Evolutionary conservation across 2,329 filamentous ascomycete species (phyloP).

Genomic region (Ceratocystis destructans): DNA sequence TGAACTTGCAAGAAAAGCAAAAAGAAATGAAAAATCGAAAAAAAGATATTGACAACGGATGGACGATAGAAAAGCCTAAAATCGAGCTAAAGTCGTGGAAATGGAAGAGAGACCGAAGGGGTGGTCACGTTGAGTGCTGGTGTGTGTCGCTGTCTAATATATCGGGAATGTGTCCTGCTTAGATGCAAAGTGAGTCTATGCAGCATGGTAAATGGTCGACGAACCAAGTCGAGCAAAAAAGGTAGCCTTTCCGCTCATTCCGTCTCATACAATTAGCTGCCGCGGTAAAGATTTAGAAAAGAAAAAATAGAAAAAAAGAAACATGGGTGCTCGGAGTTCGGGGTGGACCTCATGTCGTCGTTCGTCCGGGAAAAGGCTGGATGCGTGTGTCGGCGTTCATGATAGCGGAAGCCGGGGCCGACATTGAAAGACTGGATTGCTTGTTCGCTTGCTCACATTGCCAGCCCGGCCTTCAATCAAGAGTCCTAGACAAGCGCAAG

Average conservation of each 20-base stretch:
- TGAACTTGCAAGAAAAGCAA: neutral
- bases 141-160: neutral
- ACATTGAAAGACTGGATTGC: neutral
- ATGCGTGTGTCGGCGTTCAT: neutral
- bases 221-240: constrained; percentile 5
- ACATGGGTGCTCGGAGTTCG: too few species aligned
- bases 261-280: neutral
- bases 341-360: neutral
- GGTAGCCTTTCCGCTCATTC: neutral
- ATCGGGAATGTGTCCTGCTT: constrained; percentile 8
- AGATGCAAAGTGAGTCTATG: constrained; percentile 11
- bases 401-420: neutral
- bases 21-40: neutral
- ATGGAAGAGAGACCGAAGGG: neutral
- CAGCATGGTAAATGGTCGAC: constrained; percentile 6
- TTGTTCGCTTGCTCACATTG: neutral
- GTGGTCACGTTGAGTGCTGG: neutral
- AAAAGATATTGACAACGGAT: neutral
- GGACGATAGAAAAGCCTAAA: neutral
- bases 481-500: constrained; percentile 14
- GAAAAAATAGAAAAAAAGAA: too few species aligned
- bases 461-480: neutral
- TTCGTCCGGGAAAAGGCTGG: neutral
- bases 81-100: constrained; percentile 1
- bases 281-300: neutral